A percentile compares a stretch with the other conserved stretches of the same genome.
Conservation (phyloP, 176 grass and related monocot species). For the Guadua angustifolia region DNA sequence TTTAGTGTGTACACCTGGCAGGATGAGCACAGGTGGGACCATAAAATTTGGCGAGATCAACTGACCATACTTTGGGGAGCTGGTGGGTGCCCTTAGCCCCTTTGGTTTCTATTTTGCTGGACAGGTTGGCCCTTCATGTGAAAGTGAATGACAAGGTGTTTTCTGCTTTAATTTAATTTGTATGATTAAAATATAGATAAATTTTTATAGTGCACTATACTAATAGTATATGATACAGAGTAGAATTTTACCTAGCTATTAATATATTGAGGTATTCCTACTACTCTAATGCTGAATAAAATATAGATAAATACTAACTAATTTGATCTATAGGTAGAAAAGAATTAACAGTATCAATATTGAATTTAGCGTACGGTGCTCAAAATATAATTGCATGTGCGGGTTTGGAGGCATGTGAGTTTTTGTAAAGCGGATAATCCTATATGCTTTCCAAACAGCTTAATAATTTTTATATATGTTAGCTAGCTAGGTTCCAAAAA, state of each 20-base stretch:
- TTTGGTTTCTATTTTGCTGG: conserved; percentile 45
- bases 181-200: neutral
- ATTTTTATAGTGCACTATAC: no score
- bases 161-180: neutral
- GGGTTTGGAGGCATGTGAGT: conserved; percentile 18
- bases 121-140: conserved; percentile 45
- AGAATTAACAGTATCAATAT: no score
- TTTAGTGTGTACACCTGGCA: conserved; percentile 5
- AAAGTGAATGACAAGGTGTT: conserved; percentile 23
- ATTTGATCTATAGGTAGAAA: no score
- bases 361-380: no score
- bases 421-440: neutral
- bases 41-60: conserved; percentile 38
- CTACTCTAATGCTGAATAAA: no score
- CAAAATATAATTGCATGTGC: conserved; percentile 54
- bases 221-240: no score
- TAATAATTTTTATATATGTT: neutral
- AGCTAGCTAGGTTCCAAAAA: neutral
- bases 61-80: conserved; percentile 37
- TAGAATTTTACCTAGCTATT: no score
- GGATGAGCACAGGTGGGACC: conserved; percentile 6
- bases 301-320: no score
- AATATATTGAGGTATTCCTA: no score
- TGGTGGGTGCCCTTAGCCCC: conserved; percentile 23
- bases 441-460: neutral